phyloP scores from a whole-genome alignment of 768 basidiomycete species.

The Termitomyces sp. region DNA sequence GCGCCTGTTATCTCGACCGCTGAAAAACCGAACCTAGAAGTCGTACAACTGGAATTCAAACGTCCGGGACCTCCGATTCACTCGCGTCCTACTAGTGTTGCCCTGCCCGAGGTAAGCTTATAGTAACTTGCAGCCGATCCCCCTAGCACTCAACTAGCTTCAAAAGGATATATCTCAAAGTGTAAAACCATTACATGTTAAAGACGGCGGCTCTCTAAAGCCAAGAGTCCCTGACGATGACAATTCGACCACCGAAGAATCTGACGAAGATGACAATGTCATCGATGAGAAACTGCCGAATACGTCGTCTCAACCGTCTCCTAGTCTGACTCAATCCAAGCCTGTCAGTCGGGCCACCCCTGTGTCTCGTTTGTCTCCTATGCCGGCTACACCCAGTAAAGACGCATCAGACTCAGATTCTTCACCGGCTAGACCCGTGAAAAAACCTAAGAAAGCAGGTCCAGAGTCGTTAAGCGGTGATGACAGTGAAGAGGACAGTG shows the following conservation, averaged over 20 bases:
- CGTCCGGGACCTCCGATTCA: slow-evolving; percentile 14
- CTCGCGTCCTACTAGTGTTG: slow-evolving; percentile 6
- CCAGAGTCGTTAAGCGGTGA: slow-evolving; percentile 41
- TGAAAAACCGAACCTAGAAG: slow-evolving; percentile 40
- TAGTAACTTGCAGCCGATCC: not conserved
- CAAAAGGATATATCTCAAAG: slow-evolving; percentile 5
- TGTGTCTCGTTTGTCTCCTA: slow-evolving; percentile 3
- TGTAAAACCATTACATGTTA: not conserved
- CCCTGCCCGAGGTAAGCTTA: slow-evolving; percentile 11
- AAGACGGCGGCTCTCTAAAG: not conserved
- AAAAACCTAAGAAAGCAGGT: slow-evolving; percentile 45
- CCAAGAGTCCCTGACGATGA: slow-evolving; percentile 24
- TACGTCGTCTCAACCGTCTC: not conserved
- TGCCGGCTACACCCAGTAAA: not conserved
- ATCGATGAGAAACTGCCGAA: slow-evolving; percentile 11
- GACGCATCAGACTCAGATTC: slow-evolving; percentile 45
- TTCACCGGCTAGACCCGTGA: slow-evolving; percentile 44
- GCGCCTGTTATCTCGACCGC: slow-evolving; percentile 48
- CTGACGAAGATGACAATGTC: slow-evolving; percentile 29
- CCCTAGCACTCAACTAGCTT: not conserved
- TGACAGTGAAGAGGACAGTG: slow-evolving; percentile 64
- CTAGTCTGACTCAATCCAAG: not conserved
- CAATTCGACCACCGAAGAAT: slow-evolving; percentile 45
- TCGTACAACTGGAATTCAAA: slow-evolving; percentile 6
- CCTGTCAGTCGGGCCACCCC: slow-evolving; percentile 1